Base-by-base conservation (phyloP, 371 early-diverging fungal genomes). In the Globomyces sp. region DNA sequence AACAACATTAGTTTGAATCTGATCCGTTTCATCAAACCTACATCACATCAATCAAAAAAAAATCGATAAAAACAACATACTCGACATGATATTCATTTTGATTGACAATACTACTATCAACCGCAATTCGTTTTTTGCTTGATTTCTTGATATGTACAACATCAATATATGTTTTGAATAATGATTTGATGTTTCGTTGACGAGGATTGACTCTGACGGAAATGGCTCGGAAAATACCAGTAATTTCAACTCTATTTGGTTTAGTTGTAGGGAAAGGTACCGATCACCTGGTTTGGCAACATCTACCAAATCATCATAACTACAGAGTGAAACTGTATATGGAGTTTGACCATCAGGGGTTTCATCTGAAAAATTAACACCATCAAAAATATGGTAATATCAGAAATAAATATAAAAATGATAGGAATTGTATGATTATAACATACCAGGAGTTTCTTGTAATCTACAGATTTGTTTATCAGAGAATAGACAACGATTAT, bases 341-440 rank as follows among this genome's bases (percentile, higher is more conserved):
- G 99, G 99, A 1, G 99, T 99, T 73, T 99, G 96, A 37, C 99
- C 99, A 76, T 99, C 99, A 36, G 99, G 99, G 34, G 98, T 93
- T 47, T 87, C 83, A 76, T 99, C 99, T 89, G 66, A 24, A 24
- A 24, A 24, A 24, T 24, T 24, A 24, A 24, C 24, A 24, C 24
- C 24, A 24, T 24, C 24, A 24, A 37, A 6, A 49, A 57, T 43
- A 10, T 24, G 6, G 39, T 53, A 36, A 24, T 24, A 24, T 24
- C 24, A 24, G 24, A 24, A 24, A 24, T 24, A 24, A 24, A 24
- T 24, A 24, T 24, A 24, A 24, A 24, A 24, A 13, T 34, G 52
- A 13, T 39, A 49, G 49, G 11, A 49, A 13, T 49, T 48, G 34
- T 24, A 65, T 57, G 50, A 59, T 3, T 75, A 89, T 88, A 90